These are phyloP conservation scores for Alternaria sp. DNA, from an alignment of 2,329 filamentous ascomycete genomes.

Conservation along the genomic window DNA sequence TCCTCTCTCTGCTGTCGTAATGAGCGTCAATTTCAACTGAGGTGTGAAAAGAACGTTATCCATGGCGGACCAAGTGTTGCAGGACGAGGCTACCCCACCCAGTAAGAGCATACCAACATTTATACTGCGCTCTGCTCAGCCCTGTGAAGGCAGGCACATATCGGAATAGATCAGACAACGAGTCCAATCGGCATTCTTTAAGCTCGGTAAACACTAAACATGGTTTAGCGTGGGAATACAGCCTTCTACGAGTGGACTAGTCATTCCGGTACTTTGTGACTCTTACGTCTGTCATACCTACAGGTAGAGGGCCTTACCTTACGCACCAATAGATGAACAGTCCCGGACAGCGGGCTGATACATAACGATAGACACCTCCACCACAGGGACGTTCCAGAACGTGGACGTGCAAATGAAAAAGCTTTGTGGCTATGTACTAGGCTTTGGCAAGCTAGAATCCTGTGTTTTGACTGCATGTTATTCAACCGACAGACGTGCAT, in stretches of 20 bases:
- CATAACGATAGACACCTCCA: neutral
- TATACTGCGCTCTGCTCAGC: constrained; percentile 2
- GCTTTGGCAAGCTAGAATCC: neutral
- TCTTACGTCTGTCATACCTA: neutral
- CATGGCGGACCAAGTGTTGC: constrained; percentile 23
- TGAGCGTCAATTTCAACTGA: constrained; percentile 42
- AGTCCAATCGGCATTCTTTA: constrained; percentile 16
- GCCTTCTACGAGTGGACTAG: constrained; percentile 1
- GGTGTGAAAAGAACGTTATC: constrained; percentile 38
- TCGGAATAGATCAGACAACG: constrained; percentile 8
- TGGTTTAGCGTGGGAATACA: neutral
- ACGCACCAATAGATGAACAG: neutral
- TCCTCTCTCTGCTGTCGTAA: constrained; percentile 38
- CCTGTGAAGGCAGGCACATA: neutral
- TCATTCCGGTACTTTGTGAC: constrained; percentile 10
- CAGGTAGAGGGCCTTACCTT: neutral
- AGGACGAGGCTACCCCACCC: neutral
- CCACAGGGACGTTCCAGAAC: neutral
- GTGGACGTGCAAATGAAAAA: neutral
- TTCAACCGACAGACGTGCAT: neutral
- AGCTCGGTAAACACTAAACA: constrained; percentile 12
- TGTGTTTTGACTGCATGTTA: neutral
- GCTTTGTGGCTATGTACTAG: neutral
- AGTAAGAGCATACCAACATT: neutral
- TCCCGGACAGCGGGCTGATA: neutral